Evolutionary conservation across 208 protist genomes (phyloP).

Genomic region (Wallacemonas sp.): DNA sequence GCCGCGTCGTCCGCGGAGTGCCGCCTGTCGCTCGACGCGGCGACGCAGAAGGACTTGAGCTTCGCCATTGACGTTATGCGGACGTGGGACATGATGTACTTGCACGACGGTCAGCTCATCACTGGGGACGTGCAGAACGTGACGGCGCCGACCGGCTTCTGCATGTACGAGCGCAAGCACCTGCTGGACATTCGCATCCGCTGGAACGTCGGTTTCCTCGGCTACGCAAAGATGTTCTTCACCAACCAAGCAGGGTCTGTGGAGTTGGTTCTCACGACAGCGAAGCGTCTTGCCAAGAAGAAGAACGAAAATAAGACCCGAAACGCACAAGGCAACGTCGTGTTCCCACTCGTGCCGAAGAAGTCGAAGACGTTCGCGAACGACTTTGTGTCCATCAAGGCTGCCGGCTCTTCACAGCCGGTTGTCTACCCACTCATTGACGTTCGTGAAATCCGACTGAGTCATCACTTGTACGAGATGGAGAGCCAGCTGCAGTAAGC

Average conservation of each 20-base stretch:
- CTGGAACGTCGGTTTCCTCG: conserved; percentile 62
- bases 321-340: conserved; percentile 54
- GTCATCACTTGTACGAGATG: conserved; percentile 69
- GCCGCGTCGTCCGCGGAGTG: not conserved
- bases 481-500: conserved; percentile 37
- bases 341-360: conserved; percentile 46
- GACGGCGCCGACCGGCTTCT: conserved; percentile 44
- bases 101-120: conserved; percentile 65
- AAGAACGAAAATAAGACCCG: conserved; percentile 58
- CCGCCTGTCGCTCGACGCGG: conserved; percentile 28
- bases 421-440: conserved; percentile 46
- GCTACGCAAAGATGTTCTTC: conserved; percentile 50
- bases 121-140: conserved; percentile 72
- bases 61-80: conserved; percentile 66
- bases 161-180: conserved; percentile 69
- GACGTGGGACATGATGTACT: conserved; percentile 87
- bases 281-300: conserved; percentile 64
- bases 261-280: conserved; percentile 59
- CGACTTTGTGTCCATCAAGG: conserved; percentile 67
- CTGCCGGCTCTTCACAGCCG: conserved; percentile 47
- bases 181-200: conserved; percentile 64
- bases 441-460: conserved; percentile 57
- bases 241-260: conserved; percentile 52
- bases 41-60: conserved; percentile 40
- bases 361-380: conserved; percentile 37